Base-by-base conservation (phyloP, 495 filamentous ascomycete genomes). In the Podospora appendiculata region DNA sequence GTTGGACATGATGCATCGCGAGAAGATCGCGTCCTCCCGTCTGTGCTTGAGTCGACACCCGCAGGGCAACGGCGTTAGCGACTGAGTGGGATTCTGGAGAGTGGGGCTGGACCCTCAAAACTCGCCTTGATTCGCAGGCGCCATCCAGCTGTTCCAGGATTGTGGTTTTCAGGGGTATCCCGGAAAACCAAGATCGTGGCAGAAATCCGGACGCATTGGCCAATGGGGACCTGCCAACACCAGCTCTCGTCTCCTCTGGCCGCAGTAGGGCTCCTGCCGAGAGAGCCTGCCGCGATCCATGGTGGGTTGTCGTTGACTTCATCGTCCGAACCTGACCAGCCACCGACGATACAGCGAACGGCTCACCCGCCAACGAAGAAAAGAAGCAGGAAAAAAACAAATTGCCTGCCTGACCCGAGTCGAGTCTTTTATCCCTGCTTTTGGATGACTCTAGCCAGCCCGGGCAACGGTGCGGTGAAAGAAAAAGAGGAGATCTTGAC, bases 131-230 rank as follows among this genome's bases (percentile, higher is more conserved):
- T 32, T 32, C 8, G 17, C 43, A 45, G 17, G 8, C 43, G 17
- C 6, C 32, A n/a, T 49, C 55, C 60, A 63, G 60, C 60, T 63
- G 48, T 39, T 48, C 61, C 49, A 44, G 61, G 61, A 51, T 57
- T 47, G 12, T 40, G 51, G 48, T 39, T 14, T 39, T 33, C 58
- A 48, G 40, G 58, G 56, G 48, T 16, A 13, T 33, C 51, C 56
- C 40, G 52, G 53, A 14, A 3, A 10, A 25, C 3, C 32, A 45
- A n/a, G 13, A 45, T 32, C n/a, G 34, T 32, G 34, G 49, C 53
- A 56, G 53, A 52, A 48, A 51, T 54, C 49, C 48, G 35, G 41
- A 38, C 25, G n/a, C 35, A 50, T 51, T 54, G 44, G 36, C 58
- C 57, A 64, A 61, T 63, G 42, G 43, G 58, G 17, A 52, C 12